Percentiles rank a stretch among this genome's conserved stretches.
Evolutionary conservation across 2,329 filamentous ascomycete genomes (phyloP).

Genomic region (Colletotrichum sp.): DNA sequence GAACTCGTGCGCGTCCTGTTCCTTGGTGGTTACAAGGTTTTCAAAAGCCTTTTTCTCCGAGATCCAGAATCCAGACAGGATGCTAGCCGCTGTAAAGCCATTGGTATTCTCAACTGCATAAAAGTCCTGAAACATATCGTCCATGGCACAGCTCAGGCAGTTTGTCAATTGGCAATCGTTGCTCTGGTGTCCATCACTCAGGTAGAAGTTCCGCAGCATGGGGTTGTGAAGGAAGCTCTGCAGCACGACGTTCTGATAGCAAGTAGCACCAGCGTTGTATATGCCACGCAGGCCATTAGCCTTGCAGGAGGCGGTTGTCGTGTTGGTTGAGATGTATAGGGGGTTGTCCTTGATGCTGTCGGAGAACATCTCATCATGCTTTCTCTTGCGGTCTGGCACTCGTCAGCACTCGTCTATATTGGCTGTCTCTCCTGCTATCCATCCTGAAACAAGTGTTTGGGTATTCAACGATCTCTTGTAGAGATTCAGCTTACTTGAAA

Average conservation of each 20-base stretch:
- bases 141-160: conserved; percentile 74
- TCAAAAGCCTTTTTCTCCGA: conserved; percentile 76
- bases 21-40: conserved; percentile 85
- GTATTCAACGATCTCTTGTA: background rate
- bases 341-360: conserved; percentile 74
- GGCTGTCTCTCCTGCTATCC: background rate
- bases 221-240: conserved; percentile 95
- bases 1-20: conserved; percentile 97
- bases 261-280: conserved; percentile 98
- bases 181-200: conserved; percentile 86
- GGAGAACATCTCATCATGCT: conserved; percentile 73
- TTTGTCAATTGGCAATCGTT: conserved; percentile 70
- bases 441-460: background rate
- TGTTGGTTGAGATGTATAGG: conserved; percentile 78
- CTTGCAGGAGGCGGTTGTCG: conserved; percentile 79
- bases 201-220: conserved; percentile 87
- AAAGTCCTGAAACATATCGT: conserved; percentile 76
- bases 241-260: conserved; percentile 96
- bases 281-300: conserved; percentile 89
- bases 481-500: conserved; percentile 57
- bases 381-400: conserved; percentile 71
- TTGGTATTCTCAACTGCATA: conserved; percentile 79
- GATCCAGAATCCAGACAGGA: conserved; percentile 90
- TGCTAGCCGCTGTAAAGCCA: conserved; percentile 87
- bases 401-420: background rate